Percentiles rank a stretch among this genome's conserved stretches.
These are phyloP conservation scores for Phialophora expanda DNA, from an alignment of 2,329 filamentous ascomycete species.

Conservation along the genomic window DNA sequence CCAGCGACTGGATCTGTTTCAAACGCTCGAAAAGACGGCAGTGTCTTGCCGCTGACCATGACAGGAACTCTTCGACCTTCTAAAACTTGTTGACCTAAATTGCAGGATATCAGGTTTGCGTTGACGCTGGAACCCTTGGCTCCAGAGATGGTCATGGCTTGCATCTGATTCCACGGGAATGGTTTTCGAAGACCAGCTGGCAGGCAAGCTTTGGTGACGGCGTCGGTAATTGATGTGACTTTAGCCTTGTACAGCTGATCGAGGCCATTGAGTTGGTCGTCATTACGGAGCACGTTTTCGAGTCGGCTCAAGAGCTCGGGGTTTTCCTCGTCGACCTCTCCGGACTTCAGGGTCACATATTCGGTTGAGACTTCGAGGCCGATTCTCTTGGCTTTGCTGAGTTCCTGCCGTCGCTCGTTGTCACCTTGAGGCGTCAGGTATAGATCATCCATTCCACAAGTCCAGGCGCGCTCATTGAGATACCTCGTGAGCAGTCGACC, in stretches of 20 bases:
- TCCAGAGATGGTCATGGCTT: conserved; percentile 95
- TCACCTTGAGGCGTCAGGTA: conserved; percentile 83
- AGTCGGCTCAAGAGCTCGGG: conserved; percentile 76
- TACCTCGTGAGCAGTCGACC: conserved; percentile 88
- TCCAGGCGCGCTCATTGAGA: conserved; percentile 91
- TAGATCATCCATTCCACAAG: conserved; percentile 96
- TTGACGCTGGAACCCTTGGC: conserved; percentile 94
- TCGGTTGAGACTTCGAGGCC: conserved; percentile 81
- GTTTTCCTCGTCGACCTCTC: conserved; percentile 66
- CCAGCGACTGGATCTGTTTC: conserved; percentile 88
- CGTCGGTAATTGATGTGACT: conserved; percentile 73
- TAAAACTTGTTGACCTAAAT: conserved; percentile 93
- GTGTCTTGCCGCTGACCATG: conserved; percentile 96
- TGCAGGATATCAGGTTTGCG: conserved; percentile 96
- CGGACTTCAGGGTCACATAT: conserved; percentile 81
- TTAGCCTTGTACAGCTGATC: conserved; percentile 82
- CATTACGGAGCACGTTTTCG: conserved; percentile 88
- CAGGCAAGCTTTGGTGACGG: conserved; percentile 78
- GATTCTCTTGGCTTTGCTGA: conserved; percentile 69
- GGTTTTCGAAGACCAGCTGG: conserved; percentile 83
- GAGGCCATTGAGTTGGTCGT: conserved; percentile 86
- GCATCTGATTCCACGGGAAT: conserved; percentile 98
- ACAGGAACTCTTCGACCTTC: conserved; percentile 93
- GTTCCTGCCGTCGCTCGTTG: conserved; percentile 67
- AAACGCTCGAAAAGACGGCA: conserved; percentile 91